Evolutionary conservation across 1,284 basidiomycete species (phyloP).

Genomic region (Sparassis latifolia): DNA sequence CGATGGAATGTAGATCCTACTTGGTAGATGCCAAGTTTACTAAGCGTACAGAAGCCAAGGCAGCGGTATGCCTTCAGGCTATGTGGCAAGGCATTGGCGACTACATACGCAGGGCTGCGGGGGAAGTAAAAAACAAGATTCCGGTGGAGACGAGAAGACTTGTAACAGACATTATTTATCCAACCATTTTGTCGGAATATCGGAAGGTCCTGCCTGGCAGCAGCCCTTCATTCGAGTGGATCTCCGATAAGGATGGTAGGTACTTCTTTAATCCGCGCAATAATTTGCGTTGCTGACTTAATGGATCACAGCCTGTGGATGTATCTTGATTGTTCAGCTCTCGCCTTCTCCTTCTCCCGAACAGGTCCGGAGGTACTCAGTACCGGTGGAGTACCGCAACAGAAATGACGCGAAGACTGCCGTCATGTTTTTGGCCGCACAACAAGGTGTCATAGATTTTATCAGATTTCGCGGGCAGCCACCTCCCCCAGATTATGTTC

Average conservation of each 20-base stretch:
- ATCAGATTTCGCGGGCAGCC: conserved; percentile 41
- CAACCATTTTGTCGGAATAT: conserved; percentile 38
- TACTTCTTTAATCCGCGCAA: background rate
- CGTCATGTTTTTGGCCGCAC: conserved; percentile 41
- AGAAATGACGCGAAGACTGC: conserved; percentile 56
- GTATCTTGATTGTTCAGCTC: conserved; percentile 40
- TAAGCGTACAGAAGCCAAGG: conserved; percentile 55
- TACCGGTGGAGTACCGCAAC: conserved; percentile 43
- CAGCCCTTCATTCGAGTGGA: conserved; percentile 33
- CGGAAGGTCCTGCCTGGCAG: conserved; percentile 32
- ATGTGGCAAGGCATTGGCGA: conserved; percentile 51
- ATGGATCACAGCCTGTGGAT: conserved; percentile 42
- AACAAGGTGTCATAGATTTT: conserved; percentile 50
- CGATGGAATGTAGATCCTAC: conserved; percentile 43
- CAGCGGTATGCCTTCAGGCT: conserved; percentile 54
- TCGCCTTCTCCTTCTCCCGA: conserved; percentile 25
- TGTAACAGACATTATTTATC: conserved; percentile 36
- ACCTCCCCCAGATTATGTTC: conserved; percentile 26
- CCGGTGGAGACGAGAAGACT: conserved; percentile 35
- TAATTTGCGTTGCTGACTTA: background rate
- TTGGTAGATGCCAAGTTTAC: conserved; percentile 52
- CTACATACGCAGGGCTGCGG: conserved; percentile 42
- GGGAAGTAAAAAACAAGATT: conserved; percentile 37
- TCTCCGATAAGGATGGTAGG: conserved; percentile 43
- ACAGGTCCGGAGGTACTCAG: conserved; percentile 35